Evolutionary conservation across 306 rosid genomes (phyloP), one percentile per base, ranked within the genome.

Genomic region (Urtica urens): DNA sequence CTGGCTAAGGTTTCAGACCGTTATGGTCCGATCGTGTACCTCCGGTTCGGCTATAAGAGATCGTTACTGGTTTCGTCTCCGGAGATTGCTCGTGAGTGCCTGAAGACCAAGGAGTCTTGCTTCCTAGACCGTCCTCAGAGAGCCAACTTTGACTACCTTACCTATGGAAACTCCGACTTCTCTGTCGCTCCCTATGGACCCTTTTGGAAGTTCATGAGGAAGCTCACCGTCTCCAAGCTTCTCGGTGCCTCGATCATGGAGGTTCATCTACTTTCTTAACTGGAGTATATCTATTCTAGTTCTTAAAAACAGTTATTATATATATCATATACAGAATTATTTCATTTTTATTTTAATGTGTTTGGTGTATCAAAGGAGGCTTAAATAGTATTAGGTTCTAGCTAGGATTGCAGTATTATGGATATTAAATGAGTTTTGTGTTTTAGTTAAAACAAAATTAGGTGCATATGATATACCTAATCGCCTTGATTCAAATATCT

Each of bases 131-230:
- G 84, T 2, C 86, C 83, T 3, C 46, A 12, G 11, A 72, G 38
- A 22, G 44, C 70, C 2, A 60, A 77, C 14, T 55, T 69, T 19
- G 78, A 84, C 67, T 71, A 67, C 35, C 46, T 84, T 6, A 59
- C 76, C 6, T 83, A 80, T 38, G 83, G 83, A 4, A 70, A 74
- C 0, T 55, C 79, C 2, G 92, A 75, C 41, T 80, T 80, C 52
- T 28, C 69, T 1, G 49, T 72, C 6, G 70, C 92, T 0, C 82
- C 93, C 0, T 86, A 78, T 27, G 95, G 83, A 50, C 80, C 75
- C 11, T 78, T 60, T 27, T 84, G 95, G 95, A 72, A 77, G 34
- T 84, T 80, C 72, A 75, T 78, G 81, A 84, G 74, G 69, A 78
- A 71, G 48, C 57, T 81, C 2, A 71, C 78, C 34, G 69, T 86